Percentiles rank a stretch among this genome's conserved stretches.
Conservation (phyloP, 768 basidiomycete genomes). For the Roridomyces roridus region DNA sequence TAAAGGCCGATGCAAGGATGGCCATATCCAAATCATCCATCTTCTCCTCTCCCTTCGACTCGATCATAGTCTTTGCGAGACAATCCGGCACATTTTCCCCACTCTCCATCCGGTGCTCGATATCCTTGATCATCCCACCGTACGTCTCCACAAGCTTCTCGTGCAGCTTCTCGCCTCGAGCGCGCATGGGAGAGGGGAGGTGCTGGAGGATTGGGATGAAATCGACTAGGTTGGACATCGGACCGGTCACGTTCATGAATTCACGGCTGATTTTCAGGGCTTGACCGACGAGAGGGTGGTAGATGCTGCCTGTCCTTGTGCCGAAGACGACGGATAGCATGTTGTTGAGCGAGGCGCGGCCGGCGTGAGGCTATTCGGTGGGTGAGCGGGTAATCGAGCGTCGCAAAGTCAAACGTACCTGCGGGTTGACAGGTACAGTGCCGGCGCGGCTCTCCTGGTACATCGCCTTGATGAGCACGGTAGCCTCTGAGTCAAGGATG, state of each 20-base stretch:
- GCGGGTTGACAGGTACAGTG: slow-evolving; percentile 22
- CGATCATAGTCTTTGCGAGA: too few relatives aligned
- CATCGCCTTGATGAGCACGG: slow-evolving; percentile 23
- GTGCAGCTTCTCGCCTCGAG: slow-evolving; percentile 25
- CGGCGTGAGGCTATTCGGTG: too few relatives aligned
- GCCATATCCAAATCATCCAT: too few relatives aligned
- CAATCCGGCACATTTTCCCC: too few relatives aligned
- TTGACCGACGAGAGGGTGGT: slow-evolving; percentile 19
- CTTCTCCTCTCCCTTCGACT: too few relatives aligned
- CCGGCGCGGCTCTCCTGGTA: too few relatives aligned
- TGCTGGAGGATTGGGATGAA: slow-evolving; percentile 26
- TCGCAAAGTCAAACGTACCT: slow-evolving; percentile 23
- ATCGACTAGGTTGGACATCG: slow-evolving; percentile 28
- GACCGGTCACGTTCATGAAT: slow-evolving; percentile 22
- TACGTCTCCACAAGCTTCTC: too few relatives aligned
- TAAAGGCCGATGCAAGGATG: too few relatives aligned
- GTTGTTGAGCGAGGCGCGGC: too few relatives aligned
- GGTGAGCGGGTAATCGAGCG: slow-evolving; percentile 26
- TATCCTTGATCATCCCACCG: too few relatives aligned
- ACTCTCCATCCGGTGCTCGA: too few relatives aligned
- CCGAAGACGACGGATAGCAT: slow-evolving; percentile 29
- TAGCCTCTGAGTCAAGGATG: slow-evolving; percentile 28
- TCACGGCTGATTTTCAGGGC: slow-evolving; percentile 20
- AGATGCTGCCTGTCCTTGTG: slow-evolving; percentile 21
- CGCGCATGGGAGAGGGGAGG: slow-evolving; percentile 21